phyloP scores from a whole-genome alignment of 1,139 yeast genomes.

The Yamadazyma conglobata region DNA sequence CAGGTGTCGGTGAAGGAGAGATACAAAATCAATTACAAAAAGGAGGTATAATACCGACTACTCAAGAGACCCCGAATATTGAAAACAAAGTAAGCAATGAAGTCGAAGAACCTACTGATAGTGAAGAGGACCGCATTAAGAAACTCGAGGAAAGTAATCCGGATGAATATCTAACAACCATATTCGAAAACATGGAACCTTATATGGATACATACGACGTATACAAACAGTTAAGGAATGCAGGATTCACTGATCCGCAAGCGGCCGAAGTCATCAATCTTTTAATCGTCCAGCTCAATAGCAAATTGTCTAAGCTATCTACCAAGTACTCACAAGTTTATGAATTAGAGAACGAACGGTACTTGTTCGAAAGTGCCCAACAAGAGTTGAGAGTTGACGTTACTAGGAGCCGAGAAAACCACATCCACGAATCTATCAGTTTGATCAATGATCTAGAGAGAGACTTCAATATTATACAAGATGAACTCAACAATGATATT shows the following conservation, averaged over 20 bases:
- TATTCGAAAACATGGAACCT: conserved; percentile 44
- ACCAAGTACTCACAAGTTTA: conserved; percentile 59
- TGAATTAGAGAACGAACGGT: conserved; percentile 81
- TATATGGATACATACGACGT: conserved; percentile 51
- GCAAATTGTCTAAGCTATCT: conserved; percentile 55
- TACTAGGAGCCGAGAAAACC: conserved; percentile 67
- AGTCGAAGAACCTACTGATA: not conserved
- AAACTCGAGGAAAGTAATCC: conserved; percentile 1
- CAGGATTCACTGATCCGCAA: conserved; percentile 55
- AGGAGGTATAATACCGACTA: conserved; percentile 4
- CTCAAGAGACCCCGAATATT: not conserved
- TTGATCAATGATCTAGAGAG: conserved; percentile 69
- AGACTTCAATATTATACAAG: conserved; percentile 66
- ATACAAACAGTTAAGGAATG: conserved; percentile 33
- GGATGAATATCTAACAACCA: conserved; percentile 27
- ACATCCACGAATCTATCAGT: conserved; percentile 65
- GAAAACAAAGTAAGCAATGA: not conserved
- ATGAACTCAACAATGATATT: conserved; percentile 71
- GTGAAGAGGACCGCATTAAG: not conserved
- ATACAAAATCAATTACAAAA: not conserved
- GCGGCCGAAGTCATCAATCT: conserved; percentile 51
- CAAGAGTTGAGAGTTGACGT: conserved; percentile 83
- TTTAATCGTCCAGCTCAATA: conserved; percentile 47
- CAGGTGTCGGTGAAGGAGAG: too few species aligned
- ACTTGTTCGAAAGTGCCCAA: conserved; percentile 89